These are phyloP conservation scores for Xylaria curta DNA, from an alignment of 495 filamentous ascomycete genomes.

Conservation along the genomic window DNA sequence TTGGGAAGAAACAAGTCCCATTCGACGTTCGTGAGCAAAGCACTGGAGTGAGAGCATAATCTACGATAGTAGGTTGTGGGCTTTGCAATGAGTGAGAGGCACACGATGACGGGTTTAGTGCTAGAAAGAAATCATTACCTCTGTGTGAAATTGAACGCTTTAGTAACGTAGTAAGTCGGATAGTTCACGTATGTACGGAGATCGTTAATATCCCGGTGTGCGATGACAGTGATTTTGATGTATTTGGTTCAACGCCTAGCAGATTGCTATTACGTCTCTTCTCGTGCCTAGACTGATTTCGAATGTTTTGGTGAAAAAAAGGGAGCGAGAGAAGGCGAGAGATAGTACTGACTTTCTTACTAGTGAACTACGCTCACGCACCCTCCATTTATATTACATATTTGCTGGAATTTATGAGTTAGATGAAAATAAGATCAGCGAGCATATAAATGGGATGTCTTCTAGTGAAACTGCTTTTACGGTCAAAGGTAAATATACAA, in stretches of 20 bases:
- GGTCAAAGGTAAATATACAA: no score
- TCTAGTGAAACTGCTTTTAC: no score
- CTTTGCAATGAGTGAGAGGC: neutral
- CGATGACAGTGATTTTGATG: neutral
- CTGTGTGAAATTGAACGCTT: neutral
- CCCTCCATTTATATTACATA: neutral
- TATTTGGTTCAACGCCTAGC: neutral
- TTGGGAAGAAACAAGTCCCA: neutral
- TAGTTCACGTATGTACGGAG: neutral
- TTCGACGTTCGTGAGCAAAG: neutral
- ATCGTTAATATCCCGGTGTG: neutral
- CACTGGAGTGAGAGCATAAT: neutral
- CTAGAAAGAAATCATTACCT: neutral
- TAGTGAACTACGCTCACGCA: neutral
- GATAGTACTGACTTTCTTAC: neutral
- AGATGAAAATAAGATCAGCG: neutral
- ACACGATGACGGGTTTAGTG: neutral
- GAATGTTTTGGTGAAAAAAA: neutral
- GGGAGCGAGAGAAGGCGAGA: neutral
- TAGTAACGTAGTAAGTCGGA: neutral
- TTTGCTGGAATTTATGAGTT: neutral
- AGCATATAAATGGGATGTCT: neutral
- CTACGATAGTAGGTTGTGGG: neutral
- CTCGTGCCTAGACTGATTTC: neutral
- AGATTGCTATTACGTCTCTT: neutral